Conservation (phyloP, 306 rosid genomes). For the Alnus rubra region DNA sequence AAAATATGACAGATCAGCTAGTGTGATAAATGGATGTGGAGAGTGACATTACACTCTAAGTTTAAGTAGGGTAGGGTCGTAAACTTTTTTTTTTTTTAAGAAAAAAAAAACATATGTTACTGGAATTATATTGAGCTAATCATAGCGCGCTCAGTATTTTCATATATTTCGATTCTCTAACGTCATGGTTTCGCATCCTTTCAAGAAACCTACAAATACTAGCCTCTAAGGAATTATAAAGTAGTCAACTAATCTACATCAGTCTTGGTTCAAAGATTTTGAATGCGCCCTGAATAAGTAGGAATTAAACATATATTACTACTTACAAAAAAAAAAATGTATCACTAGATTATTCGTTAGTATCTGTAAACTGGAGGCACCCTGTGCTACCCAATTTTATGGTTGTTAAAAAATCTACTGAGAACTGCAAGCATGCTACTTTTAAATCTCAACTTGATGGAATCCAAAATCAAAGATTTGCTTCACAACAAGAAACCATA, state of each 20-base stretch:
- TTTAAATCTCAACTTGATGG: background rate
- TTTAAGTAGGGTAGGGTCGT: too few species aligned
- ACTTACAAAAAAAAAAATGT: too few species aligned
- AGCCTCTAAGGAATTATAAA: background rate
- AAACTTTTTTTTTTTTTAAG: too few species aligned
- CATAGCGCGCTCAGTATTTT: background rate
- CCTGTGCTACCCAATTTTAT: background rate
- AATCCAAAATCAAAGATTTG: background rate
- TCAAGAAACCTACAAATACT: background rate
- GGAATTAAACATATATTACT: background rate
- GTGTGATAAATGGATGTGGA: too few species aligned
- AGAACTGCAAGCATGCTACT: background rate
- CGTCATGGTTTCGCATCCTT: background rate
- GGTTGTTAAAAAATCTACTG: background rate
- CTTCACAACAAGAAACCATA: too few species aligned
- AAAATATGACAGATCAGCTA: too few species aligned
- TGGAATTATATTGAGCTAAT: too few species aligned
- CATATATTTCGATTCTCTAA: background rate
- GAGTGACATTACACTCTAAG: too few species aligned
- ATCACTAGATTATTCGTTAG: background rate
- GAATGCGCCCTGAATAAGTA: background rate
- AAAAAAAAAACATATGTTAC: too few species aligned
- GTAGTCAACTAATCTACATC: background rate
- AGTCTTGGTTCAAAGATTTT: background rate
- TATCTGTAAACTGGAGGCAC: background rate